Base-by-base conservation (phyloP, 2,329 filamentous ascomycete genomes). In the Coniochaeta ligniaria region DNA sequence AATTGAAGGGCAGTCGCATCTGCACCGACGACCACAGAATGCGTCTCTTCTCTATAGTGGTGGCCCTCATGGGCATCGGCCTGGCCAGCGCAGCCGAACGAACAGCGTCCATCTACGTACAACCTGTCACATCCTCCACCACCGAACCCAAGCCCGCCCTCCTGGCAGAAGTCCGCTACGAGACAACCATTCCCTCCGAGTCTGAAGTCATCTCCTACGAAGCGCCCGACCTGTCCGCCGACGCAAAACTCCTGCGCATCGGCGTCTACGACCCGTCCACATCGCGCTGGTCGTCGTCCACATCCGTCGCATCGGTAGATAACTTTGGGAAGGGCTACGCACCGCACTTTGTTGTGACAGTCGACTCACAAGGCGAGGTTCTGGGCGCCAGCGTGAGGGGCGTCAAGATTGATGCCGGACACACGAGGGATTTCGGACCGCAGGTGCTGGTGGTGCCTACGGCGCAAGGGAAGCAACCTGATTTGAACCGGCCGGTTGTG, bases 341-440 rank as follows among this genome's bases (percentile, higher is more conserved):
- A 64, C 84, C 84, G 17, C 80, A 80, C 59, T 72, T 89, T 58
- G 67, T 84, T 28, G 70, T 88, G 14, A 78, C 77, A 2, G 74
- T 87, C 41, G 79, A 81, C 64, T 69, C 69, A 24, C 65, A 65
- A 5, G 61, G 61, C 20, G 41, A 62, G 2, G 35, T 57, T 8
- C 67, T 85, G 57, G 80, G 84, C 28, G 82, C 79, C 16, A 76
- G 77, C 36, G 70, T 80, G 55, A 81, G 80, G 69, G 83, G 84
- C n/a, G 79, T 84, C 22, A 71, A 71, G 65, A 83, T 88, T 60
- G 85, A 88, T 69, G 85, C 85, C 12, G 85, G 85, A 2, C 78
- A 83, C 66, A 88, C 85, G 66, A 78, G 85, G 64, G 84, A 88
- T 69, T 88, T 88, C 74, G 84, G 84, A 0, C 84, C 86, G 52